A percentile compares a stretch with the other conserved stretches of the same genome.
Conservation (phyloP, 352 stramenopile genomes). For the Paralagenidium karlingii region DNA sequence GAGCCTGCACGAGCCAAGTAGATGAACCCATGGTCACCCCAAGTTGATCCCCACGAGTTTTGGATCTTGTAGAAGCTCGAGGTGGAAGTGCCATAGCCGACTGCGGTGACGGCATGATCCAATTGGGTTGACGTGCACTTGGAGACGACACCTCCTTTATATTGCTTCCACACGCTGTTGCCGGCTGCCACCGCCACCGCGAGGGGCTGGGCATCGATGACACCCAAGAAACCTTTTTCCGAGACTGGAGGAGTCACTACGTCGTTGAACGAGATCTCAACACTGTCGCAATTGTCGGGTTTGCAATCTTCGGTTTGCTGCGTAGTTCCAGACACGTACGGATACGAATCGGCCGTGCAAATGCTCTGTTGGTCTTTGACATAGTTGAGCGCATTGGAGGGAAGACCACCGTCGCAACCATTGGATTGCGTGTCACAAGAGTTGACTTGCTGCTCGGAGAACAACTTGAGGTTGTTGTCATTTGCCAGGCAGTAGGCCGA, state of each 20-base stretch:
- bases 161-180: conserved; percentile 11
- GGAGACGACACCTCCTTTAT: conserved; percentile 1
- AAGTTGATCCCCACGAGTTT: conserved; percentile 12
- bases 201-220: conserved; percentile 1
- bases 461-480: conserved; percentile 1
- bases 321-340: not conserved
- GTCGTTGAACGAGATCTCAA: not conserved
- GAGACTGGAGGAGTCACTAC: conserved; percentile 28
- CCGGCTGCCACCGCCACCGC: conserved; percentile 5
- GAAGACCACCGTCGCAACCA: conserved; percentile 2
- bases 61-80: conserved; percentile 8
- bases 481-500: conserved; percentile 12
- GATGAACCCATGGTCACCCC: conserved; percentile 15
- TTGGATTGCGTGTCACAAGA: not conserved
- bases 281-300: not conserved
- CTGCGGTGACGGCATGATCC: conserved; percentile 12
- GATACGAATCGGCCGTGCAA: not conserved
- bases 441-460: conserved; percentile 3
- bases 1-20: conserved; percentile 17
- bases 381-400: not conserved
- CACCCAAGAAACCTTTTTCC: not conserved
- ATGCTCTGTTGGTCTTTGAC: not conserved
- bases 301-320: not conserved
- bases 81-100: conserved; percentile 4
- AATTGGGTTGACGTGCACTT: conserved; percentile 5